Evolutionary conservation across 257 asterid species (phyloP).

Genomic region (Gentiana straminea): DNA sequence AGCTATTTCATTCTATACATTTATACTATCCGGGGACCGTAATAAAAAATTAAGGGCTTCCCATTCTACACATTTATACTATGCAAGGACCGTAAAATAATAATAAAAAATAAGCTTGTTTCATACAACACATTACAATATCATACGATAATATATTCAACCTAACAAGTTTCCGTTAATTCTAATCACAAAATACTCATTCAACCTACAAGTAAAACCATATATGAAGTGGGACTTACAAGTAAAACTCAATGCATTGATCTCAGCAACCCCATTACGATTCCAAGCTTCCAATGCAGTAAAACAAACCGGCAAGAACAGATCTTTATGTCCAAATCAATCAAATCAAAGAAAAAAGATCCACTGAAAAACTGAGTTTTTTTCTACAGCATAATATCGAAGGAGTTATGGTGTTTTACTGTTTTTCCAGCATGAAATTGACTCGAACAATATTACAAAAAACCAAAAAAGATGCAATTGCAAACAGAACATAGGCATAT

Average conservation of each 20-base stretch:
- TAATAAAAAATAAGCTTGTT: too few relatives aligned
- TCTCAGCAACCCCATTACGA: slow-evolving; percentile 44
- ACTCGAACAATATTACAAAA: slow-evolving; percentile 27
- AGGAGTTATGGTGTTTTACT: slow-evolving; percentile 11
- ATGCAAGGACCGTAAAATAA: too few relatives aligned
- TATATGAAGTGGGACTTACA: slow-evolving; percentile 18
- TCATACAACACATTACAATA: too few relatives aligned
- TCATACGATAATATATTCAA: too few relatives aligned
- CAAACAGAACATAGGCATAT: slow-evolving; percentile 31
- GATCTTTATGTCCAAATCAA: slow-evolving; percentile 38
- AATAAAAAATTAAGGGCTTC: too few relatives aligned
- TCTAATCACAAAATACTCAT: too few relatives aligned
- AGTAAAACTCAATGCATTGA: slow-evolving; percentile 40
- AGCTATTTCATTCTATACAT: too few relatives aligned
- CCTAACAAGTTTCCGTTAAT: too few relatives aligned
- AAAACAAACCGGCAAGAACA: slow-evolving; percentile 18
- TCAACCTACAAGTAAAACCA: slow-evolving; percentile 28
- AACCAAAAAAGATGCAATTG: slow-evolving; percentile 19
- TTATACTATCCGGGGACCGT: too few relatives aligned
- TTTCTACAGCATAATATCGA: slow-evolving; percentile 23
- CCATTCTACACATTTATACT: too few relatives aligned
- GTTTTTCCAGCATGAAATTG: slow-evolving; percentile 10
- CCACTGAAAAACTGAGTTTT: slow-evolving; percentile 13
- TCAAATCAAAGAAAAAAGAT: slow-evolving; percentile 15
- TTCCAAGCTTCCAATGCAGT: slow-evolving; percentile 12